Evolutionary conservation across 768 basidiomycete species (phyloP).

Genomic region (Mycena maculata): DNA sequence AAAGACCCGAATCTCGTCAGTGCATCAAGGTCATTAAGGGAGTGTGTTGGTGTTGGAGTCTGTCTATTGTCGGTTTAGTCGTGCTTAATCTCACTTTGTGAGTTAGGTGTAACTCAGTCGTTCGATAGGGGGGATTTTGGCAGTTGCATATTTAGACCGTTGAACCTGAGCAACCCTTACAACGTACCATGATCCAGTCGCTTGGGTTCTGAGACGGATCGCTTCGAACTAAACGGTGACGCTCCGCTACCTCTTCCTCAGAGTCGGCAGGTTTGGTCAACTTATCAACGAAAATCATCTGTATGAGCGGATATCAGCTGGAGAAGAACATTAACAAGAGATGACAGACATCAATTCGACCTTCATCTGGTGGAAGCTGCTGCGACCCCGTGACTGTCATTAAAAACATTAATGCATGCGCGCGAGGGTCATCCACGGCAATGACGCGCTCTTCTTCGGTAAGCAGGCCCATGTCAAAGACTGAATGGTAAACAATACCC

Average conservation of each 20-base stretch:
- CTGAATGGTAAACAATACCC: background rate
- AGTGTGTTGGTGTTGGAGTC: too few relatives aligned
- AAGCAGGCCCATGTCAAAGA: background rate
- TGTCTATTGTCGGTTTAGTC: too few relatives aligned
- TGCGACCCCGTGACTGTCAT: background rate
- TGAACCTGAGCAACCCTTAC: too few relatives aligned
- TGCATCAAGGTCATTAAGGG: too few relatives aligned
- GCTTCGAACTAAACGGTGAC: too few relatives aligned
- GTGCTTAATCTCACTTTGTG: too few relatives aligned
- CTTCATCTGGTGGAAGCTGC: background rate
- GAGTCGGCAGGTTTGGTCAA: background rate
- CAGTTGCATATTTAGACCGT: too few relatives aligned
- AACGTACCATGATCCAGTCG: background rate
- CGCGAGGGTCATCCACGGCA: background rate
- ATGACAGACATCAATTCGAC: background rate
- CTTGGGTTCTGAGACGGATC: background rate
- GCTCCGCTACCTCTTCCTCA: too few relatives aligned
- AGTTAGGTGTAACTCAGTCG: too few relatives aligned
- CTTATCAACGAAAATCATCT: background rate
- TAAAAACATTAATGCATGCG: background rate
- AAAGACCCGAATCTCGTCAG: too few relatives aligned
- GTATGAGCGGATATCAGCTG: background rate
- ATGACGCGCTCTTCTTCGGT: background rate
- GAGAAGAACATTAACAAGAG: background rate
- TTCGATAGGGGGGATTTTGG: too few relatives aligned